Evolutionary conservation across 1,284 basidiomycete species (phyloP), one percentile per base, ranked within the genome.

Genomic region (Moniliella sp.): DNA sequence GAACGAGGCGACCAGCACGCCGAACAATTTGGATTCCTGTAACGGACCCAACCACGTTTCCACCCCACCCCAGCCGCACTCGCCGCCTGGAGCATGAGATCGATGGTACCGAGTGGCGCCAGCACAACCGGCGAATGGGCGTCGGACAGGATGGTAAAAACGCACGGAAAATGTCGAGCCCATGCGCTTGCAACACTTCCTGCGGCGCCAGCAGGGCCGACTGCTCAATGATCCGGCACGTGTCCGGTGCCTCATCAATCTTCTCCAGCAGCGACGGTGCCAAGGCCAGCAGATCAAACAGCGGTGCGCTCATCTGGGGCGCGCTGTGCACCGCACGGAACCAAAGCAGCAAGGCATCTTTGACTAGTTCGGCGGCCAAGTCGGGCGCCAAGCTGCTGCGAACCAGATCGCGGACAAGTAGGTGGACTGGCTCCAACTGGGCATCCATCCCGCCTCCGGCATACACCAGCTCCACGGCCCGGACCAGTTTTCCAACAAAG

Each of bases 281-380:
- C 2, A 48, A 34, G 7, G 33, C 43, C 12, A 56, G 31, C 18
- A 56, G 42, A 17, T 37, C 33, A 16, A 56, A 50, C 5, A 57
- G 42, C n/a, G 42, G 41, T 25, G 36, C 36, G 7, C 50, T 51
- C 44, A 59, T 45, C 14, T 28, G 32, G 5, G 46, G 43, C 16
- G 51, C 39, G 18, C 44, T 45, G 15, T 46, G 44, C n/a, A 59
- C 38, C 2, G 56, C 43, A 14, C 45, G 39, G 10, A 41, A 43
- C 45, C 46, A 59, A 11, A 55, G 48, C 36, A 54, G 39, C 5
- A 59, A 38, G 13, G 52, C 56, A 31, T 59, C 56, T 17, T 48
- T 46, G 4, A 45, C 56, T 3, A 59, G 34, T 26, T 55, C 30
- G 26, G 51, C 40, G 15, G 46, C 42, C 7, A 18, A 18, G 14